Conservation (phyloP, 495 filamentous ascomycete species). For the Penicillium salamii region DNA sequence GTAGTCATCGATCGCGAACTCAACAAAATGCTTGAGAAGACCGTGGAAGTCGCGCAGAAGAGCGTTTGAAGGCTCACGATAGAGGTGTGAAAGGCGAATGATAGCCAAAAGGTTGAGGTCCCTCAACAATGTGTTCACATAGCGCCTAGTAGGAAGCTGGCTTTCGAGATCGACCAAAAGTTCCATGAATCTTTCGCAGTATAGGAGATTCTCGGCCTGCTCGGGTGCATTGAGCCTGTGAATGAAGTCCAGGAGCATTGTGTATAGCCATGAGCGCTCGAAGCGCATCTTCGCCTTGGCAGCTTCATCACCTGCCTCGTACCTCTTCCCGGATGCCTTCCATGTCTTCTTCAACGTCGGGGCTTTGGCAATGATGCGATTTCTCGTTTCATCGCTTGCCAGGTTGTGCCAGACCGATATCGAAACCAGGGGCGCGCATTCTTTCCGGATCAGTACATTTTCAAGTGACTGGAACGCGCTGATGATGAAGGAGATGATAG, state of each 20-base stretch:
- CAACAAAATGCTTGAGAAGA: conserved; percentile 77
- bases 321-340: conserved; percentile 83
- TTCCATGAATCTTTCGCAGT: conserved; percentile 92
- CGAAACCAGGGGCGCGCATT: conserved; percentile 92
- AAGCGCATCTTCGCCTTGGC: conserved; percentile 79
- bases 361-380: conserved; percentile 64
- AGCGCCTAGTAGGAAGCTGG: conserved; percentile 89
- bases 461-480: conserved; percentile 93
- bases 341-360: conserved; percentile 79
- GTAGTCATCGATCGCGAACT: conserved; percentile 91
- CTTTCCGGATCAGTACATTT: conserved; percentile 82
- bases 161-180: conserved; percentile 87
- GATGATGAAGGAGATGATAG: conserved; percentile 83
- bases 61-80: conserved; percentile 67
- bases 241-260: conserved; percentile 80
- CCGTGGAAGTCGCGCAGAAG: conserved; percentile 78
- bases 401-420: conserved; percentile 96
- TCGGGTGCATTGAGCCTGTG: conserved; percentile 61
- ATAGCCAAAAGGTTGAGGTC: conserved; percentile 85
- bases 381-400: conserved; percentile 65
- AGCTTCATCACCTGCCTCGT: conserved; percentile 79
- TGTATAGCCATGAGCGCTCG: conserved; percentile 91
- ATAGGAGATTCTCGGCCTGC: conserved; percentile 63
- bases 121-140: conserved; percentile 87
- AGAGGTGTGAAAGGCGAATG: conserved; percentile 77